A percentile compares a stretch with the other conserved stretches of the same genome.
Evolutionary conservation across 345 rosid species (phyloP).

Genomic region (Aegle marmelos): DNA sequence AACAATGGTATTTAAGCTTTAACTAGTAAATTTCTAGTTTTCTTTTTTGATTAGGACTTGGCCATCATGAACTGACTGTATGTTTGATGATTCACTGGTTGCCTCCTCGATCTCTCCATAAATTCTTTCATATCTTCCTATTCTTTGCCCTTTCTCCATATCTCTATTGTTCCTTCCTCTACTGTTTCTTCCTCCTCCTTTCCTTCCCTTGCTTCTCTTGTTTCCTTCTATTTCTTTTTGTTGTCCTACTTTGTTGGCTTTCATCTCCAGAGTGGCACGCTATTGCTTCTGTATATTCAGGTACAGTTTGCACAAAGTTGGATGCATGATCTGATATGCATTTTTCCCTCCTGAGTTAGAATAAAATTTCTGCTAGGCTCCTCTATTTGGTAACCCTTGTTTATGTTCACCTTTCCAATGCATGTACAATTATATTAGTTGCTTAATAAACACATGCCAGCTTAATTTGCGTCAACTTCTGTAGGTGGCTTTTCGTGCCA

Average conservation of each 20-base stretch:
- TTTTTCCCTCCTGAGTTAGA: background rate
- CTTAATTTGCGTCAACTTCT: background rate
- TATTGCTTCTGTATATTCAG: background rate
- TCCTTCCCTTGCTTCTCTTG: background rate
- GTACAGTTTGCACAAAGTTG: background rate
- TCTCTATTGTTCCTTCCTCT: background rate
- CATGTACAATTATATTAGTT: background rate
- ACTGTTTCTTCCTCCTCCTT: background rate
- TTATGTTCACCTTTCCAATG: background rate
- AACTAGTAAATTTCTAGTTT: background rate
- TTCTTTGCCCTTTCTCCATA: background rate
- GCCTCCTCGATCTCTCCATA: background rate
- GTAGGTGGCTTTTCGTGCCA: slow-evolving; percentile 96
- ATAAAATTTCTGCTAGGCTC: background rate
- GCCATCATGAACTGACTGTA: background rate
- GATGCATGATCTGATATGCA: background rate
- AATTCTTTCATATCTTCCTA: background rate
- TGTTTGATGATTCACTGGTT: background rate
- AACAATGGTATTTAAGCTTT: background rate
- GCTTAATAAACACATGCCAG: background rate
- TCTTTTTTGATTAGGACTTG: background rate
- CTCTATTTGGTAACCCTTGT: background rate
- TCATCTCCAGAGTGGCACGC: background rate
- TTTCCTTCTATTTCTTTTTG: background rate
- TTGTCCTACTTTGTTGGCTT: background rate